These are phyloP conservation scores for Xerocomellus dryophilus DNA, from an alignment of 768 basidiomycete species.

Conservation along the genomic window DNA sequence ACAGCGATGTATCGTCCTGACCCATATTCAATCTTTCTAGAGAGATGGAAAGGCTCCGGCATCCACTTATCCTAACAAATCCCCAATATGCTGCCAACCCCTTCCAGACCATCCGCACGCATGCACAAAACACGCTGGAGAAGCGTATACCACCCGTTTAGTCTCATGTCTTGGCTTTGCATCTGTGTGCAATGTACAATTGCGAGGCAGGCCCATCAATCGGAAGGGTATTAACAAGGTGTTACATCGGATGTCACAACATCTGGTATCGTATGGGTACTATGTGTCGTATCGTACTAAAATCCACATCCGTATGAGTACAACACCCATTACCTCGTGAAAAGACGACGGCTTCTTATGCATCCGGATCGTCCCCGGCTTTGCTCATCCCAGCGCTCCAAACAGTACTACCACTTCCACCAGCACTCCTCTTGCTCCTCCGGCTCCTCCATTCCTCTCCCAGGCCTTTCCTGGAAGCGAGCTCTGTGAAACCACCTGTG, in stretches of 20 bases:
- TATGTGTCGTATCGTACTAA: constrained; percentile 21
- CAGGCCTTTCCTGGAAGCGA: constrained; percentile 43
- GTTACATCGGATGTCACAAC: constrained; percentile 21
- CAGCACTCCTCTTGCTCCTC: constrained; percentile 46
- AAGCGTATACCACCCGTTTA: constrained; percentile 38
- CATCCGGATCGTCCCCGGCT: constrained; percentile 46
- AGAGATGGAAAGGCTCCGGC: constrained; percentile 61
- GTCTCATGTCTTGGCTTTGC: background rate
- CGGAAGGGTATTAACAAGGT: constrained; percentile 20
- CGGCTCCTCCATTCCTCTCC: constrained; percentile 57
- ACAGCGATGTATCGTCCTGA: background rate
- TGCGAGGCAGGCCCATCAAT: background rate
- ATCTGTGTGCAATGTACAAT: background rate
- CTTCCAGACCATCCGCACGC: constrained; percentile 74
- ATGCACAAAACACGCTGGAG: constrained; percentile 74
- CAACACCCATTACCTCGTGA: constrained; percentile 6
- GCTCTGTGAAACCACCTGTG: constrained; percentile 76
- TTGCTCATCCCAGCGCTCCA: constrained; percentile 85
- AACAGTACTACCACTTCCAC: constrained; percentile 75
- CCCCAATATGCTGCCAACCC: constrained; percentile 65
- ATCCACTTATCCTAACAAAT: constrained; percentile 66
- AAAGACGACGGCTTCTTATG: constrained; percentile 17
- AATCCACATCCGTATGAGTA: constrained; percentile 19
- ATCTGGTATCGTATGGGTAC: constrained; percentile 22
- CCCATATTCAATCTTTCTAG: constrained; percentile 35